Base-by-base conservation (phyloP, 495 filamentous ascomycete genomes). In the Ramalina intermedia region DNA sequence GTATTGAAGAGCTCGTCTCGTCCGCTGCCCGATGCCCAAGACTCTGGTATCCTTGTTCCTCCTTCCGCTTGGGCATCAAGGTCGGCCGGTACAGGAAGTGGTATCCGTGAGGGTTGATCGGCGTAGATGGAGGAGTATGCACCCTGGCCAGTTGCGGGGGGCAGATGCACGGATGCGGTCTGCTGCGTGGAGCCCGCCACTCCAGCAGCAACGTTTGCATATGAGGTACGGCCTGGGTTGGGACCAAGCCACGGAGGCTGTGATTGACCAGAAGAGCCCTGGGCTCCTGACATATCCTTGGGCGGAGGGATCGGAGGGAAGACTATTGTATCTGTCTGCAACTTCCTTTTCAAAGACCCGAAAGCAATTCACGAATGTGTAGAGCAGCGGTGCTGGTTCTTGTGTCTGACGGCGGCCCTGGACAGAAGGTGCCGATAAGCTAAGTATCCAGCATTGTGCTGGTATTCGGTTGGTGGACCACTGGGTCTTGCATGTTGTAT, bases 201-300 rank as follows among this genome's bases (percentile, higher is more conserved):
- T 47, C 85, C 84, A 29, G 87, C 82, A 45, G 83, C 75, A 43
- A 88, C 83, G 46, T 86, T 86, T 42, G 87, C 85, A 71, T 94
- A 93, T 29, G 87, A 93, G 24, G 69, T 73, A 50, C 69, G 69
- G 53, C 71, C 66, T 43, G 64, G 70, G 49, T 60, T 67, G 49
- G 66, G 51, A 35, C 50, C 54, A 50, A 58, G 56, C 49, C 62
- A 66, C 49, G 66, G 60, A 54, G 65, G 53, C 48, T 60, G 61
- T 62, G 65, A 54, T 62, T 68, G 65, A 66, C 70, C 69, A 66
- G 69, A 63, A 60, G 68, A 67, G 47, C 59, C 49, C 54, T 67
- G 60, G 53, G 69, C 29, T 33, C 29, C 29, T 7, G 29, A 33
- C 29, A 33, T 33, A 9, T 33, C 29, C 3, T 33, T 33, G 29